phyloP scores from a whole-genome alignment of 371 early-diverging fungal species.

The Batrachochytrium dendrobatidis region DNA sequence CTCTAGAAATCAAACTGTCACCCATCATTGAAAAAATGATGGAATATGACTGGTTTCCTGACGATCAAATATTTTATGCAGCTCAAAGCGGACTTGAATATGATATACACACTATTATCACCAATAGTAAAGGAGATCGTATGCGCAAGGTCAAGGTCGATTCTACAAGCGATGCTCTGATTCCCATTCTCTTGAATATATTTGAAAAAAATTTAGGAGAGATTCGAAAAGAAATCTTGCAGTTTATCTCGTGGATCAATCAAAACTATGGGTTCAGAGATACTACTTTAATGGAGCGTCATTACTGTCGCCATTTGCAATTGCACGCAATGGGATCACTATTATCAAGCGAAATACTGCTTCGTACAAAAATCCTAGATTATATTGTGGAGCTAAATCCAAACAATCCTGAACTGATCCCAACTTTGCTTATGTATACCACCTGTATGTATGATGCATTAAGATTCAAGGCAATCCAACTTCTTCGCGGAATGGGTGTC shows the following conservation, averaged over 20 bases:
- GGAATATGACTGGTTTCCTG: constrained; percentile 31
- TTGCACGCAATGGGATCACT: not conserved
- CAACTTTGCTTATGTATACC: constrained; percentile 19
- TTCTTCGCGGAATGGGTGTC: constrained; percentile 1
- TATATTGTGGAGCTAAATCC: constrained; percentile 18
- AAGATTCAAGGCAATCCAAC: constrained; percentile 6
- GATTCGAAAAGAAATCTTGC: constrained; percentile 19
- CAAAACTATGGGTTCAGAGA: constrained; percentile 29
- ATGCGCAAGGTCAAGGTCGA: constrained; percentile 17
- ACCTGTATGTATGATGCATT: constrained; percentile 8
- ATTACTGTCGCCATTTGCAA: constrained; percentile 21
- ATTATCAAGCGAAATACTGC: constrained; percentile 6
- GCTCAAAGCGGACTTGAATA: not conserved
- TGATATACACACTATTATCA: not conserved
- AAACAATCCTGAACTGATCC: constrained; percentile 22
- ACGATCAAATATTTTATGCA: constrained; percentile 22
- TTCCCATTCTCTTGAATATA: constrained; percentile 16
- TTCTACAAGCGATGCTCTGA: constrained; percentile 14
- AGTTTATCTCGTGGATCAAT: constrained; percentile 30
- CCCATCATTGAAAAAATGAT: constrained; percentile 21
- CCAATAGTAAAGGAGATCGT: not conserved
- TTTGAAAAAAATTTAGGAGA: constrained; percentile 11
- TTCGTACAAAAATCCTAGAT: constrained; percentile 12
- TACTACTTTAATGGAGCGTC: constrained; percentile 12
- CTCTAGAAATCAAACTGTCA: constrained; percentile 12